A percentile compares a stretch with the other conserved stretches of the same genome.
phyloP scores from a whole-genome alignment of 176 grass and related monocot species.

The Zoysia pacifica region DNA sequence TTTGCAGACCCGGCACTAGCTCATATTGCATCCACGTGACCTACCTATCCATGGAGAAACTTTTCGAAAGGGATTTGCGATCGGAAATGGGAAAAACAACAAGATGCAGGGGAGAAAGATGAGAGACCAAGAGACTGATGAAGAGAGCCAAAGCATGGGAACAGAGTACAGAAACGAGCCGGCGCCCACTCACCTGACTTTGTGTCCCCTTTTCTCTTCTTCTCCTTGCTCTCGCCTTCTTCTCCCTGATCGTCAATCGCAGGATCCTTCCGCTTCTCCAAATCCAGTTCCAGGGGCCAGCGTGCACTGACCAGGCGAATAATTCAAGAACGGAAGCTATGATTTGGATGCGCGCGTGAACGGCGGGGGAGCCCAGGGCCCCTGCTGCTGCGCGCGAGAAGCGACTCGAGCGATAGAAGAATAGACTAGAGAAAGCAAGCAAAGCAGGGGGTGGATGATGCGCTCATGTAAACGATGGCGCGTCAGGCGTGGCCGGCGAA shows the following conservation, averaged over 20 bases:
- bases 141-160: background rate
- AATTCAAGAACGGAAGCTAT: background rate
- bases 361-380: background rate
- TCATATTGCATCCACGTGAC: background rate
- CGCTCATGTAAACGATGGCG: conserved; percentile 44
- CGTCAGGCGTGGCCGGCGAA: background rate
- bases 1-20: background rate
- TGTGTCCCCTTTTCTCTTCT: background rate
- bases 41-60: background rate
- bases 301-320: background rate
- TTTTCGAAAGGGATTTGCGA: background rate
- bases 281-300: background rate
- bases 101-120: no score
- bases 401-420: background rate
- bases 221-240: background rate
- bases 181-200: conserved; percentile 29
- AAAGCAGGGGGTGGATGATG: background rate
- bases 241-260: background rate
- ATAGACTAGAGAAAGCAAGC: background rate
- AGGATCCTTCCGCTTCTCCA: background rate
- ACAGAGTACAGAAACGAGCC: background rate
- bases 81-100: background rate
- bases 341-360: background rate
- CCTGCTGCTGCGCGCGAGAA: background rate
- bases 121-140: background rate